Percentiles rank a stretch among this genome's conserved stretches.
Evolutionary conservation across 2,329 filamentous ascomycete genomes (phyloP).

Genomic region (Penicillium palitans): DNA sequence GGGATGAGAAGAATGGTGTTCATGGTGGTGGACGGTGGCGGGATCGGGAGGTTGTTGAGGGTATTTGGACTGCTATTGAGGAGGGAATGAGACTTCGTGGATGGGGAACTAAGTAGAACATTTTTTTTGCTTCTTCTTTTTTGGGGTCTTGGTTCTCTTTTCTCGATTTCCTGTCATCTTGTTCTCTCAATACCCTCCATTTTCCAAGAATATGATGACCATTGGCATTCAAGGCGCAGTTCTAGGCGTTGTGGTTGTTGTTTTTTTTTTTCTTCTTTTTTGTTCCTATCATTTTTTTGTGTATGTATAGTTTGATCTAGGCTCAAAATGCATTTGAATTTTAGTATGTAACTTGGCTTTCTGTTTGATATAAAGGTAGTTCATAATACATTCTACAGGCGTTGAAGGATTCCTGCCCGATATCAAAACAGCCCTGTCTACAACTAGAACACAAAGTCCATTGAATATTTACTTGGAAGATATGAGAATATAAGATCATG

Average conservation of each 20-base stretch:
- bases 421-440: not conserved
- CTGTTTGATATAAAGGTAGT: not conserved
- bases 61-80: slow-evolving; percentile 89
- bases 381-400: too few relatives aligned
- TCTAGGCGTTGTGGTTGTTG: slow-evolving; percentile 14
- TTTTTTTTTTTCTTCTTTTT: not conserved
- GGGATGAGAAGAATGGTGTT: slow-evolving; percentile 54
- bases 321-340: not conserved
- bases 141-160: not conserved
- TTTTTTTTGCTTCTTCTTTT: slow-evolving; percentile 1
- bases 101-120: slow-evolving; percentile 56
- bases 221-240: slow-evolving; percentile 13
- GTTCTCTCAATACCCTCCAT: slow-evolving; percentile 9
- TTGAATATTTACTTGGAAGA: not conserved
- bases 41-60: slow-evolving; percentile 89
- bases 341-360: not conserved
- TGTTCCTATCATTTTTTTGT: not conserved
- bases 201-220: slow-evolving; percentile 8
- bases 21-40: slow-evolving; percentile 62
- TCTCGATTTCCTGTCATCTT: slow-evolving; percentile 4
- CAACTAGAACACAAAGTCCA: not conserved
- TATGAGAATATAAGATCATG: slow-evolving; percentile 14
- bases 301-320: slow-evolving; percentile 2
- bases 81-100: slow-evolving; percentile 80
- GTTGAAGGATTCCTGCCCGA: not conserved